Percentiles rank a stretch among this genome's conserved stretches.
Evolutionary conservation across 495 filamentous ascomycete genomes (phyloP).

Genomic region (Tuber borchii): DNA sequence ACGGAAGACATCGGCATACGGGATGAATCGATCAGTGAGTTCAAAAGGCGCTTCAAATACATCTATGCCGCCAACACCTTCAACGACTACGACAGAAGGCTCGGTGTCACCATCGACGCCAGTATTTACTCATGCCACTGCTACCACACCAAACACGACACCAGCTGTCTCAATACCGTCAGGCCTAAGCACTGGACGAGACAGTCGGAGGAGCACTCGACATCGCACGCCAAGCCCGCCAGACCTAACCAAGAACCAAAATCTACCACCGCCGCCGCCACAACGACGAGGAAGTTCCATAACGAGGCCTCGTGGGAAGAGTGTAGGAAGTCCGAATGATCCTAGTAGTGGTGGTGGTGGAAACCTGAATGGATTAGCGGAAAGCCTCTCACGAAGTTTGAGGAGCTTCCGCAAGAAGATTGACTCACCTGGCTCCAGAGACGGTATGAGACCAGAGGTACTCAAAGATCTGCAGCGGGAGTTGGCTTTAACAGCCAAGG

Average conservation of each 20-base stretch:
- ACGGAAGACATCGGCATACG: constrained; percentile 50
- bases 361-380: constrained; percentile 37
- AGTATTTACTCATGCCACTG: constrained; percentile 26
- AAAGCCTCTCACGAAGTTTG: constrained; percentile 46
- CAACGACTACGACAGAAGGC: constrained; percentile 30
- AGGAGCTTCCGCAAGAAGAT: constrained; percentile 79
- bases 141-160: not conserved
- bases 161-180: constrained; percentile 5
- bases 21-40: constrained; percentile 31
- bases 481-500: constrained; percentile 65
- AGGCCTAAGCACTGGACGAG: constrained; percentile 34
- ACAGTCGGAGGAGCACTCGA: constrained; percentile 35
- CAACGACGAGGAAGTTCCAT: constrained; percentile 28
- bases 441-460: constrained; percentile 57
- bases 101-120: constrained; percentile 44
- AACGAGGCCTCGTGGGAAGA: constrained; percentile 36
- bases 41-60: constrained; percentile 34
- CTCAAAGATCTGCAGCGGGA: constrained; percentile 73
- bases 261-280: constrained; percentile 19
- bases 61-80: constrained; percentile 43
- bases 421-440: constrained; percentile 48
- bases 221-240: constrained; percentile 49
- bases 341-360: constrained; percentile 6
- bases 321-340: constrained; percentile 28
- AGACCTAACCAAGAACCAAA: constrained; percentile 19